Evolutionary conservation across 2,329 filamentous ascomycete species (phyloP), one percentile per base, ranked within the genome.

Genomic region (Arthrobotrys pseudoclavata): DNA sequence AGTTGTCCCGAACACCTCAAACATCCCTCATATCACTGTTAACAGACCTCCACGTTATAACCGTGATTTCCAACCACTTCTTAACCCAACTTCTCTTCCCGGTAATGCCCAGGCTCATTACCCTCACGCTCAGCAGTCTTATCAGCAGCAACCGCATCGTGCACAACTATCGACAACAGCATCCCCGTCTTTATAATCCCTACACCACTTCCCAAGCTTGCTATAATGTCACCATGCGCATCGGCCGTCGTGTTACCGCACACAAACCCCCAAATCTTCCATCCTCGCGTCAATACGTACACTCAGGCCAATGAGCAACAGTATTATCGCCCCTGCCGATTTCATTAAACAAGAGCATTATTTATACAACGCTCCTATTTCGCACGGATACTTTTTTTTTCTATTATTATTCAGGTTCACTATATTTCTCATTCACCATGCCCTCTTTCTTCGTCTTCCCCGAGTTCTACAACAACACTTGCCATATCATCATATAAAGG

Each of bases 331-430:
- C 50, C 24, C 12, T 9, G 55, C 1, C 34, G 42, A 26, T 26
- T 13, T 24, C 26, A 60, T 26, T 60, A 42, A 42, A 37, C 18
- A 5, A 24, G 72, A 62, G 72, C 66, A 70, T 52, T 76, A 76
- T 76, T 76, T 76, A 76, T 76, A 62, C 66, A 70, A 70, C 40
- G 57, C 66, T 70, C 70, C 22, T n/a, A 20, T 53, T 63, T 37
- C 26, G 6, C n/a, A 37, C 9, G n/a, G 3, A 57, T 53, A 31
- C 50, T 57, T 20, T 15, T 18, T 57, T 2, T 34, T 37, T 40
- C 7, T 57, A 13, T 57, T 40, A 18, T 31, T n/a, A 29, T 31
- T 62, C 34, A 45, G 2, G 4, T 20, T 40, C 26, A 47, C n/a
- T 60, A 31, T 24, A 40, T 61, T 34, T 22, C 29, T 18, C 45